Evolutionary conservation across 83 land plant genomes (phyloP), one percentile per base, ranked within the genome.

Genomic region (Picea abies): DNA sequence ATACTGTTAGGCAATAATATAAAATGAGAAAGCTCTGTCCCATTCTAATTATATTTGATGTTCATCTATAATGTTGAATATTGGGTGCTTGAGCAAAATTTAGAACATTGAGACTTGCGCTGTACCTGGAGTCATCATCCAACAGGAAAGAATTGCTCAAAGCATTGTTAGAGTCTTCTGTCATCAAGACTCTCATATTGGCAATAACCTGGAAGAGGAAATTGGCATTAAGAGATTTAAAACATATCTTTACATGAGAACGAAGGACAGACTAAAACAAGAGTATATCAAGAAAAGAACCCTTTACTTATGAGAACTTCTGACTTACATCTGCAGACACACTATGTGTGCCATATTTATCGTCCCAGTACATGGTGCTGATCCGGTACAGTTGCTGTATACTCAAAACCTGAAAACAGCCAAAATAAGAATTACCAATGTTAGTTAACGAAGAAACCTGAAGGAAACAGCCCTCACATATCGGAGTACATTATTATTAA

Each of bases 101-200:
- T n/a, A 47, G 9, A 22, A 19, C 77, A 47, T 22, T 9, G 1
- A 73, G 58, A 23, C 58, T 17, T 37, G 47, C 4, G 7, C 2
- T 41, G 52, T 83, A 92, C 98, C 99, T 95, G 12, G 98, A 97
- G 82, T 97, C 99, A 81, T 97, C 99, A 82, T 97, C 99, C 88
- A 97, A 85, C 86, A 97, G 82, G 88, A 97, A 97, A 2, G 99
- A 97, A 83, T 92, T 97, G 90, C 99, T 94, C 37, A 93, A 92
- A 80, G 96, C 92, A 89, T 94, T 95, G 84, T 97, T 95, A 5
- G 99, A 95, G 78, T 97, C 99, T 86, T 97, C 99, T 3, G 99
- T 94, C 99, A 97, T 97, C 81, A 97, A 81, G 15, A 97, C 94
- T 79, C 97, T 94, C 99, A 97, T 97, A 79, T 88, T 94, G 25